phyloP scores from a whole-genome alignment of 1,139 yeast genomes.

The Lodderomyces theae region DNA sequence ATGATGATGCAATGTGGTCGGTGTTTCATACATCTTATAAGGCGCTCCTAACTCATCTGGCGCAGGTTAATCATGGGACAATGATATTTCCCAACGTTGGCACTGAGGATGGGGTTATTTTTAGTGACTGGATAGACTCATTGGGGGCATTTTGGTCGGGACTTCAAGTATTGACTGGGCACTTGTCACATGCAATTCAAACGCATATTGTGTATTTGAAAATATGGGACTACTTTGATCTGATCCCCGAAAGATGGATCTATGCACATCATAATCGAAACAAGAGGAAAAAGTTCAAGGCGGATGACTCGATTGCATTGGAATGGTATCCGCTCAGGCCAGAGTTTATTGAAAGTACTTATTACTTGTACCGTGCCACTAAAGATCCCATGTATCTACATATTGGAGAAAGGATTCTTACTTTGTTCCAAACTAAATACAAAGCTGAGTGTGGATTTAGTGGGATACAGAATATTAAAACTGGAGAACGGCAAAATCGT shows the following conservation, averaged over 20 bases:
- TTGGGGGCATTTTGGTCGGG: constrained; percentile 90
- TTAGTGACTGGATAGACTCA: constrained; percentile 77
- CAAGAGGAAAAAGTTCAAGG: constrained; percentile 11
- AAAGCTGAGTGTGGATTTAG: constrained; percentile 74
- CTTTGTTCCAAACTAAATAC: constrained; percentile 51
- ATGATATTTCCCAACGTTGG: constrained; percentile 66
- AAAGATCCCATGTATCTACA: constrained; percentile 79
- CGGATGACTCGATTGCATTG: constrained; percentile 42
- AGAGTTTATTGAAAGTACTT: constrained; percentile 86
- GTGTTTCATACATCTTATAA: constrained; percentile 62
- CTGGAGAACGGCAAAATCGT: constrained; percentile 65
- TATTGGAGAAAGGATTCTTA: constrained; percentile 64
- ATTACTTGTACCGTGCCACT: constrained; percentile 80
- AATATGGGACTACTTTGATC: constrained; percentile 77
- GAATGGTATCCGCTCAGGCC: constrained; percentile 96
- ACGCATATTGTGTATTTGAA: constrained; percentile 68
- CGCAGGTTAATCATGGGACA: constrained; percentile 39
- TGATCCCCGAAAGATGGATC: constrained; percentile 87
- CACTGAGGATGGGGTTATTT: constrained; percentile 46
- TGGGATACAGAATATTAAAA: constrained; percentile 69
- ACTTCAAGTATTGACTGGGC: constrained; percentile 75
- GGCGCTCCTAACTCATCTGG: constrained; percentile 53
- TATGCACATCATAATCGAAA: constrained; percentile 21
- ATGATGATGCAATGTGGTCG: constrained; percentile 57
- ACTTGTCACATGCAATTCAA: constrained; percentile 59